These are phyloP conservation scores for Biancaea sappan DNA, from an alignment of 306 rosid genomes.

Conservation along the genomic window DNA sequence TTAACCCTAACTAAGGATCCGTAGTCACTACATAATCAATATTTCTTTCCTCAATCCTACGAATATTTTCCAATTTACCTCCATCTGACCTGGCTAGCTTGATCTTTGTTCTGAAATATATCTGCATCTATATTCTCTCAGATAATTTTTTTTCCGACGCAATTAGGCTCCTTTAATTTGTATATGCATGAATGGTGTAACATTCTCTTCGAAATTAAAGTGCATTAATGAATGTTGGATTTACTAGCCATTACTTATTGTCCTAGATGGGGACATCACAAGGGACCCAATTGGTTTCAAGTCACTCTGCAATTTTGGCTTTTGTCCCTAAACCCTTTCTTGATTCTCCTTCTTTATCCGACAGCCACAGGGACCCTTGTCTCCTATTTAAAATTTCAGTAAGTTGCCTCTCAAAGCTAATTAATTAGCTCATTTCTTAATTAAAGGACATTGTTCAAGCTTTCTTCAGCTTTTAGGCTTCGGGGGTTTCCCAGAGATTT, in stretches of 20 bases:
- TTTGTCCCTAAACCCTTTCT: slow-evolving; percentile 62
- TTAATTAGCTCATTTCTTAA: slow-evolving; percentile 36
- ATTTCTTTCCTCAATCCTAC: too few species aligned
- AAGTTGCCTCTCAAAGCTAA: slow-evolving; percentile 23
- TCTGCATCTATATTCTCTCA: slow-evolving; percentile 25
- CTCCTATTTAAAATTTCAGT: slow-evolving; percentile 33
- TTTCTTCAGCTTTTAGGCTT: slow-evolving; percentile 21
- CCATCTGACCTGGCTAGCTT: slow-evolving; percentile 39
- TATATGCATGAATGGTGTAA: slow-evolving; percentile 49
- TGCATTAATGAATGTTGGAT: slow-evolving; percentile 69
- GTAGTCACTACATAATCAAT: too few species aligned
- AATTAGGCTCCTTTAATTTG: slow-evolving; percentile 29
- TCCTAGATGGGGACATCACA: slow-evolving; percentile 57
- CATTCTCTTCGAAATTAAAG: slow-evolving; percentile 53
- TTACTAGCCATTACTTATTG: slow-evolving; percentile 56
- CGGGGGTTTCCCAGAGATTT: too few species aligned
- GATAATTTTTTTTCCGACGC: slow-evolving; percentile 23
- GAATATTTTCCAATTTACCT: too few species aligned
- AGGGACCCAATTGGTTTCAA: slow-evolving; percentile 83
- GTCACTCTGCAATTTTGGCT: slow-evolving; percentile 66
- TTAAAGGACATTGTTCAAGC: slow-evolving; percentile 43
- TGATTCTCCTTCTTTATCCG: slow-evolving; percentile 67
- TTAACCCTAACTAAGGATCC: too few species aligned
- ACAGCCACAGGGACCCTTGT: slow-evolving; percentile 77
- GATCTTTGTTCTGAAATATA: slow-evolving; percentile 30